Base-by-base conservation (phyloP, 2,329 filamentous ascomycete genomes). In the Ophiostoma tasmaniense region DNA sequence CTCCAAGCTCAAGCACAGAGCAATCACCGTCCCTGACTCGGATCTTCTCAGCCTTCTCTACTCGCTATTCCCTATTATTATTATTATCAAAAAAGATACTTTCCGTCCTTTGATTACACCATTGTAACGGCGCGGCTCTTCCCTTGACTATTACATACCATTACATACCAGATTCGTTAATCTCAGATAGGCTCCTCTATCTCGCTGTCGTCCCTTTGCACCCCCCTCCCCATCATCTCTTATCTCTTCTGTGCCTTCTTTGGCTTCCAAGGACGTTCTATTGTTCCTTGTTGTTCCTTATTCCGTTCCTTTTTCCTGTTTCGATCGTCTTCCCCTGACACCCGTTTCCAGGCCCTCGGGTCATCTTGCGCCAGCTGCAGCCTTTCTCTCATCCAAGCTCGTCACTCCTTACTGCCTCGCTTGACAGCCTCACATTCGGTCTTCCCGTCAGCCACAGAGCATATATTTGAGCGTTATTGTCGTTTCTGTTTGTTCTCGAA, bases 291-390 rank as follows among this genome's bases (percentile, higher is more conserved):
- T 8, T 33, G 33, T 33, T 33, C 33, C 33, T 33, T 2, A 33
- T 5, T 33, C 33, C n/a, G n/a, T 55, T 55, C 50, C 61, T 62
- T 67, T 55, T 55, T 39, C 50, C 64, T 55, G 64, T 61, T 65
- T 22, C 61, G 20, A 37, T 37, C 42, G 30, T 55, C 62, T 33
- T 66, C 61, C 35, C 39, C 66, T 64, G n/a, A 25, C 66, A 61
- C 28, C 70, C 70, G 70, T 71, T 67, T 68, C 70, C 70, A 71
- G 66, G 65, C 66, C 66, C 68, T 68, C 68, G 70, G 70, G 68
- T 66, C 68, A 28, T 39, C 62, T 45, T 66, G 20, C 45, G 33
- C 65, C 42, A 64, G 30, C 28, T 61, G 42, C 33, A 42, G 37
- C 62, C 22, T 45, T 28, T 50, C 42, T 37, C 14, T 13, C 59